Base-by-base conservation (phyloP, 1,284 basidiomycete genomes). In the Leucoagaricus sp. region DNA sequence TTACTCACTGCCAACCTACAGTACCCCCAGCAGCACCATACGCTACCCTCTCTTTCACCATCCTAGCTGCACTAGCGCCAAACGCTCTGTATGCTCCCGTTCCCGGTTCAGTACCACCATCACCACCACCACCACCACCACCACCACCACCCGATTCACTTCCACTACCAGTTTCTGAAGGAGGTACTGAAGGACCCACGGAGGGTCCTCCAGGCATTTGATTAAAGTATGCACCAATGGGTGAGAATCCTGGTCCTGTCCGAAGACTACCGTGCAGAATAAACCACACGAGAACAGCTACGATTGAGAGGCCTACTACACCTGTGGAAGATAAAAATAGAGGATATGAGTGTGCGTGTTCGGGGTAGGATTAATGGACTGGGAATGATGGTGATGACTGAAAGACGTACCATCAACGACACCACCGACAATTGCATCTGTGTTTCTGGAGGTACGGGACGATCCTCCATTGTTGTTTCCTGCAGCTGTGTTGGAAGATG, bases 331-430 rank as follows among this genome's bases (percentile, higher is more conserved):
- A 9, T 38, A 23, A 23, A 36, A 19, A 48, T 8, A 34, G 38
- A 28, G 29, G 7, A 2, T 44, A 21, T 2, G 41, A 21, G n/a
- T 44, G 25, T 40, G 5, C n/a, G 44, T 28, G 26, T 4, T 13
- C 19, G 8, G 6, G 8, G n/a, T 40, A 2, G n/a, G 38, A n/a
- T 3, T n/a, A 21, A 4, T 17, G 13, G 53, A n/a, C 54, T 10
- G 26, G 25, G 21, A 19, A 40, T 15, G 38, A 19, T 42, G 28
- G 2, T 4, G 41, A 36, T 6, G 62, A n/a, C n/a, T n/a, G n/a
- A n/a, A n/a, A n/a, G n/a, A n/a, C 64, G 25, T 42, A 73, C 73
- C 74, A 63, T 74, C 75, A 10, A 78, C 73, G 13, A 74, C 75
- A 33, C 74, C 75, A 1, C 76, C 76, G 1, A 74, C 72, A 26